These are phyloP conservation scores for Emmonsiellopsis sp. DNA, from an alignment of 2,329 filamentous ascomycete species.

Conservation along the genomic window DNA sequence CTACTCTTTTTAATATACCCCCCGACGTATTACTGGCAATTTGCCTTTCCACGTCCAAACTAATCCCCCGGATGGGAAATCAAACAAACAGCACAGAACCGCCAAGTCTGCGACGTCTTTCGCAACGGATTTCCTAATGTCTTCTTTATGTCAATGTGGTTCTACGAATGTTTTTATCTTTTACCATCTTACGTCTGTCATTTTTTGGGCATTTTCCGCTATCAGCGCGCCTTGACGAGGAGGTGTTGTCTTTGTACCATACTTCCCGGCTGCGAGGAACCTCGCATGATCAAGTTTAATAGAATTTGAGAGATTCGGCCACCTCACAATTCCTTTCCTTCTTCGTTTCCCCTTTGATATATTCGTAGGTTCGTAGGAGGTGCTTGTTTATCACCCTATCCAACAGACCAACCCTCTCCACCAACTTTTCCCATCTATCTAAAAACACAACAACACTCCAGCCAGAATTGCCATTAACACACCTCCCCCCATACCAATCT, in stretches of 20 bases:
- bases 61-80: constrained; percentile 4
- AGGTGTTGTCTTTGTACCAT: constrained; percentile 9
- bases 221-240: constrained; percentile 10
- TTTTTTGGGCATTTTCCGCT: constrained; percentile 5
- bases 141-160: constrained; percentile 7
- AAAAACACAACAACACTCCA: neutral
- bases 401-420: neutral
- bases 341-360: neutral
- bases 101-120: constrained; percentile 22
- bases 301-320: constrained; percentile 36
- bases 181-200: constrained; percentile 14
- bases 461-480: too few species aligned
- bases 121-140: constrained; percentile 18
- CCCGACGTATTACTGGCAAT: constrained; percentile 16
- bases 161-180: constrained; percentile 13
- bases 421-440: neutral
- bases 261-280: constrained; percentile 12
- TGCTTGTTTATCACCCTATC: neutral
- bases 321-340: constrained; percentile 23
- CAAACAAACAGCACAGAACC: constrained; percentile 11
- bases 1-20: constrained; percentile 30
- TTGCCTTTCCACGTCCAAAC: constrained; percentile 16
- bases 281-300: constrained; percentile 24
- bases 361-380: neutral
- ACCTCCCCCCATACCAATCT: too few species aligned